Evolutionary conservation across 148 eudicot genomes (phyloP).

Genomic region (Amaranthus cruentus): DNA sequence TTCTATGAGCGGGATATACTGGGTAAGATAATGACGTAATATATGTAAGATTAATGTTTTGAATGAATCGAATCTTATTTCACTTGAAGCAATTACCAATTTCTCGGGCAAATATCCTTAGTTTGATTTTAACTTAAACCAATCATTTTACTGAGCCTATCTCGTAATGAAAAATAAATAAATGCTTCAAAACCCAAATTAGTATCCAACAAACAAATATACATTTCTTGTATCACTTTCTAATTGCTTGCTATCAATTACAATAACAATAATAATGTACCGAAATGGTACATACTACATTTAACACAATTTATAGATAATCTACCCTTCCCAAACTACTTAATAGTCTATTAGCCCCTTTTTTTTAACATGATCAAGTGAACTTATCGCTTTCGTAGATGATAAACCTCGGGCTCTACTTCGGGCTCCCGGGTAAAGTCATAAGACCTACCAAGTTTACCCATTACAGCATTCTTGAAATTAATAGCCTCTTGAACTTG

Average conservation of each 20-base stretch:
- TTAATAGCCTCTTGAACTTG: slow-evolving; percentile 58
- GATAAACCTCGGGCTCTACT: slow-evolving; percentile 11
- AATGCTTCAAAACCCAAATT: not conserved
- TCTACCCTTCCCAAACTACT: not conserved
- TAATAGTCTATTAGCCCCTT: not conserved
- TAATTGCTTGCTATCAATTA: slow-evolving; percentile 5
- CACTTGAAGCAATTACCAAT: no score
- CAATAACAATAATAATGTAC: slow-evolving; percentile 4
- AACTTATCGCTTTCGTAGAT: slow-evolving; percentile 17
- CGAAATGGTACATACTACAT: slow-evolving; percentile 21
- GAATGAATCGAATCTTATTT: no score
- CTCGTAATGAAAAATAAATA: no score
- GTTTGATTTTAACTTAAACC: no score
- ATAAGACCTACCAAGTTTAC: slow-evolving; percentile 55
- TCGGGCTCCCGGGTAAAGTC: slow-evolving; percentile 20
- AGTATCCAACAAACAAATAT: slow-evolving; percentile 1
- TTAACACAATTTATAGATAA: slow-evolving; percentile 2
- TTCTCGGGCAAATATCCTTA: no score
- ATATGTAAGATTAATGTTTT: no score
- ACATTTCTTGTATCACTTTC: slow-evolving; percentile 9
- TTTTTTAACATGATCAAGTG: no score
- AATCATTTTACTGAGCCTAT: no score
- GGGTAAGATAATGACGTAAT: no score
- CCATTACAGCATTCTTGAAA: slow-evolving; percentile 74
- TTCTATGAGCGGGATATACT: no score